Conservation (phyloP, 805 yeast genomes). For the Barnettozyma vustinii region DNA sequence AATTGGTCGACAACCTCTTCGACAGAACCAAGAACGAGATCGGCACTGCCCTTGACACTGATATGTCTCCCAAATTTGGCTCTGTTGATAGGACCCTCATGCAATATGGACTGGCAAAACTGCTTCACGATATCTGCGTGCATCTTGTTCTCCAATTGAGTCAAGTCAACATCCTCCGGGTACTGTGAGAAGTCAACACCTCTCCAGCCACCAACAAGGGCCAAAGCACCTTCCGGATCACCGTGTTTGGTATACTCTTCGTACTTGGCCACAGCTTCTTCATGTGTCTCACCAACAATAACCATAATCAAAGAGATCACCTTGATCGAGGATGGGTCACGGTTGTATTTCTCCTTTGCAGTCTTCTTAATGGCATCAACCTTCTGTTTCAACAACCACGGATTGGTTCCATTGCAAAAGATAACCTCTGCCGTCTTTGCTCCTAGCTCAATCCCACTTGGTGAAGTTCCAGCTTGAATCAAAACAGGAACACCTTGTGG, state of each 20-base stretch:
- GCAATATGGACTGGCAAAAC: constrained; percentile 7
- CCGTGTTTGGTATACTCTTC: constrained; percentile 28
- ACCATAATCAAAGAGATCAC: constrained; percentile 33
- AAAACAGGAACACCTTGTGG: constrained; percentile 40
- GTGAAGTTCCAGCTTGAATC: constrained; percentile 41
- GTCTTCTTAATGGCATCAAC: constrained; percentile 28
- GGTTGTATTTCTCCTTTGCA: constrained; percentile 30
- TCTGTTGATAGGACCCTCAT: constrained; percentile 27
- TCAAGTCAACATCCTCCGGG: constrained; percentile 33
- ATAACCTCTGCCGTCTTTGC: constrained; percentile 40
- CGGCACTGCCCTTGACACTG: constrained; percentile 25
- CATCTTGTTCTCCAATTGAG: constrained; percentile 26
- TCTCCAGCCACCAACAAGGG: constrained; percentile 42
- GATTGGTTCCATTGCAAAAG: constrained; percentile 33
- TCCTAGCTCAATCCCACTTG: constrained; percentile 36
- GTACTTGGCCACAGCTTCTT: constrained; percentile 36
- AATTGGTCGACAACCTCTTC: constrained; percentile 34
- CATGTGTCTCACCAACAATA: constrained; percentile 35
- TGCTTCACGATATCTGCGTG: constrained; percentile 27
- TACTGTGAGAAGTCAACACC: constrained; percentile 36
- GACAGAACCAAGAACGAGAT: constrained; percentile 29
- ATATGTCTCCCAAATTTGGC: constrained; percentile 23
- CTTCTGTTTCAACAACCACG: constrained; percentile 26
- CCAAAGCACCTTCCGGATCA: constrained; percentile 40
- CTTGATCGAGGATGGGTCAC: constrained; percentile 34